Base-by-base conservation (phyloP, 371 early-diverging fungal genomes). In the Vittaforma corneae region DNA sequence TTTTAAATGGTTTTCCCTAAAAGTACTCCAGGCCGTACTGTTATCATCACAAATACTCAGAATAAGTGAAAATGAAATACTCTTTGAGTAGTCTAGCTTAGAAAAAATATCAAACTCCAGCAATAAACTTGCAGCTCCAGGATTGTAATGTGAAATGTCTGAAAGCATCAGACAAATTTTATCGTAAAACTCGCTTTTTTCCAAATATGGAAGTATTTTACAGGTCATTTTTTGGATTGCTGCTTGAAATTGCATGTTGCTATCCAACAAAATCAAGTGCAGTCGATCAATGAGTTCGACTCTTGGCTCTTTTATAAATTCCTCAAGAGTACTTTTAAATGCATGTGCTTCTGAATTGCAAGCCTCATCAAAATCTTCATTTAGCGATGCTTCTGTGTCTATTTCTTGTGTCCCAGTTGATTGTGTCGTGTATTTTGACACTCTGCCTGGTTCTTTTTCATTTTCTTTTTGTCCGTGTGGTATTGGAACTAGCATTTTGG, bases 101-200 rank as follows among this genome's bases (percentile, higher is more conserved):
- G 34, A 14, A 42, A 65, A 65, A 28, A 65, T 42, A 26, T 30
- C 50, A 22, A 9, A 9, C 2, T 38, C 42, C 3, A 34, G 22
- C 44, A 65, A n/a, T 22, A 28, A 35, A 4, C n/a, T 20, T 2
- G 3, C 4, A 35, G 58, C 40, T n/a, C 6, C n/a, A 30, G 18
- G 6, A 32, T 65, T 65, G n/a, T 54, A 58, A 52, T 65, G 65
- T n/a, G 56, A 3, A 14, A 55, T 44, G 26, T 59, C 56, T 16
- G 20, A 5, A 24, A 65, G 40, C 9, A 65, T 18, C 2, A 57
- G 9, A 6, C 6, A 11, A 2, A 65, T 3, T 33, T 42, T 22
- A n/a, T 44, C 48, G 28, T 65, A 65, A 28, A 57, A 52, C 20
- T 54, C 38, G 28, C 1, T 9, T 9, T 47, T 6, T 44, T n/a